Conservation (phyloP, 345 rosid genomes). For the Limnanthes douglasii region DNA sequence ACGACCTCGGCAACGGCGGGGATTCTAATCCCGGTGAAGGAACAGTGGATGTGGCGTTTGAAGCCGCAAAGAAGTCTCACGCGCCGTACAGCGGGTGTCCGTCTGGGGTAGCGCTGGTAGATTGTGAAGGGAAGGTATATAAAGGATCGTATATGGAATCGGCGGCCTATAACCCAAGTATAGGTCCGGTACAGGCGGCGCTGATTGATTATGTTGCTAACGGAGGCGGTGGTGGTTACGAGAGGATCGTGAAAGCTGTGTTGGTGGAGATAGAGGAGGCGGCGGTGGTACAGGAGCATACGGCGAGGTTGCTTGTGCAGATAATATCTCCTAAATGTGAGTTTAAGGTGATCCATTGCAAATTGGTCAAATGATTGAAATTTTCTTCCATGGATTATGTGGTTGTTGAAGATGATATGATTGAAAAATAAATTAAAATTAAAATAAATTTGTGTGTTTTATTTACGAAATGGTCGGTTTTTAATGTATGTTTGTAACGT, state of each 20-base stretch:
- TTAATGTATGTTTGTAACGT: no score
- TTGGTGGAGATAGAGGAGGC: slow-evolving; percentile 72
- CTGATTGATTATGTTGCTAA: slow-evolving; percentile 53
- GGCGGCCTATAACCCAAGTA: slow-evolving; percentile 91
- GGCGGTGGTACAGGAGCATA: slow-evolving; percentile 46
- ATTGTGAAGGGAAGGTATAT: slow-evolving; percentile 59
- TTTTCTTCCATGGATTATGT: no score
- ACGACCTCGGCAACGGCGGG: slow-evolving; percentile 5
- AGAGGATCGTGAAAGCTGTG: slow-evolving; percentile 49
- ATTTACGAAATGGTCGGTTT: no score
- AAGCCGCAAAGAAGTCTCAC: slow-evolving; percentile 71
- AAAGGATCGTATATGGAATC: slow-evolving; percentile 82
- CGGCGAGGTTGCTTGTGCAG: slow-evolving; percentile 55
- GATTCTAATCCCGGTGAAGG: slow-evolving; percentile 4
- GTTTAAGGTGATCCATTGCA: slow-evolving; percentile 52
- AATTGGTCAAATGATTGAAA: not conserved
- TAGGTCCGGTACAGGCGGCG: slow-evolving; percentile 93
- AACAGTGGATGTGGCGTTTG: slow-evolving; percentile 35
- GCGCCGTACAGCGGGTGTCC: slow-evolving; percentile 87
- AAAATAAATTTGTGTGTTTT: no score
- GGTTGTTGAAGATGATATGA: no score
- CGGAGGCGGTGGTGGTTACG: slow-evolving; percentile 60
- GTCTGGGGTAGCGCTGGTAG: slow-evolving; percentile 73
- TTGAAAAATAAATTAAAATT: no score
- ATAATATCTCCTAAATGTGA: slow-evolving; percentile 57